Conservation (phyloP, 169 alveolate genomes). For the Plasmodium gonderi region DNA sequence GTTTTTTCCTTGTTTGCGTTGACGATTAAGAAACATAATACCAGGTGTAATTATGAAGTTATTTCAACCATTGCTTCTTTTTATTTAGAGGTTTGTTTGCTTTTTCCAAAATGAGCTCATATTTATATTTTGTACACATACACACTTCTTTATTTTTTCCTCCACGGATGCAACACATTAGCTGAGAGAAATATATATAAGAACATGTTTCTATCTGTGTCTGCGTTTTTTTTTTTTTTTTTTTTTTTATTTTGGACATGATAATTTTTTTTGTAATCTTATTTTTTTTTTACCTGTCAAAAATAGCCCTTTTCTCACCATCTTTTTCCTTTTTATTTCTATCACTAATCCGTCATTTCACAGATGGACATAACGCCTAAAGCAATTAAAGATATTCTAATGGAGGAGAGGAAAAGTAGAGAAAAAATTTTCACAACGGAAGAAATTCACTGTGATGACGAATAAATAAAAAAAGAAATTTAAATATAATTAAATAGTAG, state of each 20-base stretch:
- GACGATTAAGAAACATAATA: conserved; percentile 49
- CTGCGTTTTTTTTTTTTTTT: too few species aligned
- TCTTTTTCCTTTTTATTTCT: background rate
- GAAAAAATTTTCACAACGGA: conserved; percentile 30
- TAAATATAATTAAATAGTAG: too few species aligned
- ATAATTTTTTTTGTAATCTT: too few species aligned
- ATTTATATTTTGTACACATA: too few species aligned
- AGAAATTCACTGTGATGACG: conserved; percentile 67
- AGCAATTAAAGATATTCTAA: conserved; percentile 36
- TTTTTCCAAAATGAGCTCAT: too few species aligned
- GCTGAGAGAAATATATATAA: too few species aligned
- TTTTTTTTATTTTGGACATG: too few species aligned
- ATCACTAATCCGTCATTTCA: too few species aligned
- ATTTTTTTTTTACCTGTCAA: background rate
- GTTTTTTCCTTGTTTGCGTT: conserved; percentile 32
- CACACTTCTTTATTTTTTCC: too few species aligned
- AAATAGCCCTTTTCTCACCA: background rate
- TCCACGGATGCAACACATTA: too few species aligned
- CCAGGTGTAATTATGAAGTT: background rate
- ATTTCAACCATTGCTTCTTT: conserved; percentile 55
- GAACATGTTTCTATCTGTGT: background rate
- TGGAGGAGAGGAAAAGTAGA: conserved; percentile 15
- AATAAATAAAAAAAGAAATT: conserved; percentile 20
- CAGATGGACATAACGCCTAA: conserved; percentile 68
- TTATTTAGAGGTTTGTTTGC: conserved; percentile 44